Conservation (phyloP, 495 filamentous ascomycete species). For the Aspergillus saccharolyticus region DNA sequence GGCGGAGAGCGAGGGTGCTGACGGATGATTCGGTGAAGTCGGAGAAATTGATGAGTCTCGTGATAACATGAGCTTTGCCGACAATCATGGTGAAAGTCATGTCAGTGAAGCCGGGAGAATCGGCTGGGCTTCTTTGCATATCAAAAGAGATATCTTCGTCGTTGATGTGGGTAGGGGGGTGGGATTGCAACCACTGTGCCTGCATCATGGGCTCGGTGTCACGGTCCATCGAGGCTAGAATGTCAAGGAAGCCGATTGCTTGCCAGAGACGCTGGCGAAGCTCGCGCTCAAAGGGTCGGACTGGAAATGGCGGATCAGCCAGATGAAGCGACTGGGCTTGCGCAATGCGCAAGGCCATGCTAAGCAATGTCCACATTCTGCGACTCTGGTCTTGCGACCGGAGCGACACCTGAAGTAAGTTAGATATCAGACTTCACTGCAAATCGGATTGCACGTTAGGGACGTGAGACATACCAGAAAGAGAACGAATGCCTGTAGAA, state of each 20-base stretch:
- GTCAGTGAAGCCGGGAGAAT: slow-evolving; percentile 29
- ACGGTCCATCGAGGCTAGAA: slow-evolving; percentile 30
- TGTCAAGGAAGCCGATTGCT: slow-evolving; percentile 33
- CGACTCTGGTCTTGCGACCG: slow-evolving; percentile 36
- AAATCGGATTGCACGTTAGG: not conserved
- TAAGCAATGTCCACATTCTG: slow-evolving; percentile 55
- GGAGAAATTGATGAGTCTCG: slow-evolving; percentile 25
- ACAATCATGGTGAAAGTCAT: slow-evolving; percentile 29
- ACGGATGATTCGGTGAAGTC: slow-evolving; percentile 24
- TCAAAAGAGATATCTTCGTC: slow-evolving; percentile 28
- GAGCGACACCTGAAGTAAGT: slow-evolving; percentile 16
- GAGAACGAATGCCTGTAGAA: slow-evolving; percentile 54
- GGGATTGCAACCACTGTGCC: slow-evolving; percentile 24
- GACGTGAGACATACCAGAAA: slow-evolving; percentile 35
- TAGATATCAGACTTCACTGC: not conserved
- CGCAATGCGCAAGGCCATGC: slow-evolving; percentile 62
- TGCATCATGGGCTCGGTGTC: slow-evolving; percentile 41
- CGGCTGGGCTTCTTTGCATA: slow-evolving; percentile 20
- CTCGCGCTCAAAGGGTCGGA: slow-evolving; percentile 30
- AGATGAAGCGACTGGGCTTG: slow-evolving; percentile 63
- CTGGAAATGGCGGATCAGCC: slow-evolving; percentile 27
- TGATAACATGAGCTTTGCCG: slow-evolving; percentile 21
- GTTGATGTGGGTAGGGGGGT: slow-evolving; percentile 30
- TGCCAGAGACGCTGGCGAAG: slow-evolving; percentile 35
- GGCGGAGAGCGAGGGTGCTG: slow-evolving; percentile 22